These are phyloP conservation scores for Thozetella sp. DNA, from an alignment of 495 filamentous ascomycete genomes.

Conservation along the genomic window DNA sequence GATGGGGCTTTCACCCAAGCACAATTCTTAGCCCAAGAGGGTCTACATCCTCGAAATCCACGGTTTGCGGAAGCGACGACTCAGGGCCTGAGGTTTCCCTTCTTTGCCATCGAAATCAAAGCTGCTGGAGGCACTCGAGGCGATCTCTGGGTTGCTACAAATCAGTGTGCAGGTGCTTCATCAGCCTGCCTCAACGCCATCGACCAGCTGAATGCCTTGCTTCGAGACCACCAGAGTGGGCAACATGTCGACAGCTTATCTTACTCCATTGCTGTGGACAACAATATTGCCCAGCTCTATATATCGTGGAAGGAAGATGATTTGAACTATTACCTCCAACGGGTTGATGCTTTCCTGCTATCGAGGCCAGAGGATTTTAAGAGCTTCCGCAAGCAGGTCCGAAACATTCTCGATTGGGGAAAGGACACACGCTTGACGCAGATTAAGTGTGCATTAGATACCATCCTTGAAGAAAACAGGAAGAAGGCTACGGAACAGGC, in stretches of 20 bases:
- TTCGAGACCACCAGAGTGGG: slow-evolving; percentile 1
- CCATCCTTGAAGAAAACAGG: slow-evolving; percentile 13
- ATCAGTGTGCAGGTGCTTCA: slow-evolving; percentile 14
- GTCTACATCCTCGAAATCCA: slow-evolving; percentile 12
- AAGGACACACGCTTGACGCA: slow-evolving; percentile 12
- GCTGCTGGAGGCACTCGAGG: slow-evolving; percentile 9
- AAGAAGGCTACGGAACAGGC: slow-evolving; percentile 2
- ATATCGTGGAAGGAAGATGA: slow-evolving; percentile 11
- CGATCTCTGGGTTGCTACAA: slow-evolving; percentile 15
- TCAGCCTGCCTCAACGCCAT: slow-evolving; percentile 10
- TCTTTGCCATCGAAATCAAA: slow-evolving; percentile 14
- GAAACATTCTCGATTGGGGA: slow-evolving; percentile 15
- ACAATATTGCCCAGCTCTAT: slow-evolving; percentile 10
- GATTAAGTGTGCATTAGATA: slow-evolving; percentile 12
- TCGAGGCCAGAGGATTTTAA: slow-evolving; percentile 12
- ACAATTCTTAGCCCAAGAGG: slow-evolving; percentile 9
- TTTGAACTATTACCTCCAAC: slow-evolving; percentile 13
- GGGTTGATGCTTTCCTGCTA: slow-evolving; percentile 12
- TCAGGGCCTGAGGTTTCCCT: slow-evolving; percentile 13
- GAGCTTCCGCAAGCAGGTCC: slow-evolving; percentile 9
- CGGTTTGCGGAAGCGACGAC: slow-evolving; percentile 9
- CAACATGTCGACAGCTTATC: slow-evolving; percentile 9
- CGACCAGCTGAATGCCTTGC: slow-evolving; percentile 9
- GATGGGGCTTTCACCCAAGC: slow-evolving; percentile 6
- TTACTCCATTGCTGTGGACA: slow-evolving; percentile 9